Conservation (phyloP, 352 stramenopile genomes). For the Paralagenidium karlingii region DNA sequence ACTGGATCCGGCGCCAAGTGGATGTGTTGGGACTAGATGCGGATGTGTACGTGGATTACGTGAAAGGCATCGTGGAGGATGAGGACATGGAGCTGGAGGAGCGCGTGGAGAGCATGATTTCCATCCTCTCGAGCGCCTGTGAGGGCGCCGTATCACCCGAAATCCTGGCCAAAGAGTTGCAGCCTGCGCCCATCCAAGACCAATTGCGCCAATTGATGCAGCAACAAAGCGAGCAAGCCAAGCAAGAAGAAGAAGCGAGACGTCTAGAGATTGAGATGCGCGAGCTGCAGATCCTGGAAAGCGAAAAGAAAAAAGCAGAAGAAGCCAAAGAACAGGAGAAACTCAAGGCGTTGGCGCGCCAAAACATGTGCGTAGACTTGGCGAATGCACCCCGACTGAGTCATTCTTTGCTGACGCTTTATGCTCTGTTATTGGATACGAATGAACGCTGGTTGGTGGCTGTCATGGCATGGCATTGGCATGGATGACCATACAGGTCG, state of each 20-base stretch:
- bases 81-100: conserved; percentile 58
- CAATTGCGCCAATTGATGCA: conserved; percentile 22
- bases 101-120: conserved; percentile 45
- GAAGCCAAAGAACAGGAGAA: conserved; percentile 36
- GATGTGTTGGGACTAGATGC: conserved; percentile 34
- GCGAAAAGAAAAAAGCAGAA: conserved; percentile 46
- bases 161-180: conserved; percentile 19
- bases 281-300: conserved; percentile 38
- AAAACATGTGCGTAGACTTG: conserved; percentile 36
- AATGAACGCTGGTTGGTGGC: neutral
- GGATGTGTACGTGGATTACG: conserved; percentile 75
- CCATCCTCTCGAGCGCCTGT: conserved; percentile 41
- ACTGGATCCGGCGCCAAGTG: conserved; percentile 46
- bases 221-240: conserved; percentile 8
- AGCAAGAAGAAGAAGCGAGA: conserved; percentile 9
- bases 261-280: conserved; percentile 27
- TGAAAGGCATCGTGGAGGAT: conserved; percentile 46
- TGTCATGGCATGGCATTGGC: neutral
- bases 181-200: conserved; percentile 19
- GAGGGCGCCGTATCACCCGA: conserved; percentile 32
- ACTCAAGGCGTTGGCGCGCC: conserved; percentile 38
- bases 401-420: neutral
- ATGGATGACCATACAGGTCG: conserved; percentile 13
- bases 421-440: neutral
- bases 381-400: too few species aligned